A percentile compares a stretch with the other conserved stretches of the same genome.
Conservation (phyloP, 257 asterid species). For the Catharanthus roseus region DNA sequence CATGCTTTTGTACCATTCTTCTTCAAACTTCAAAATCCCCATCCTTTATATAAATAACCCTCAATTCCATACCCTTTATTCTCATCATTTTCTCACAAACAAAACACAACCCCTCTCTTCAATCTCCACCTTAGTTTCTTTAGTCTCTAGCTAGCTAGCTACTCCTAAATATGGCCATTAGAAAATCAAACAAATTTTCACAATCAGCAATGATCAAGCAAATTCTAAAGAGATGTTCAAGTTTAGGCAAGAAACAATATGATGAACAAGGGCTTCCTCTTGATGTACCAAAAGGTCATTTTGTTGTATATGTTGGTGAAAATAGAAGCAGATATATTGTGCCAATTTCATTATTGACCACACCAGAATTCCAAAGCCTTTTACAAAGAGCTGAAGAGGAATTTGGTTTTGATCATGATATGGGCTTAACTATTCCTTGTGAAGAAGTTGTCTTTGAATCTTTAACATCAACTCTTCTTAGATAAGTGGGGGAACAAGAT, state of each 20-base stretch:
- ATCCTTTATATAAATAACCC: slow-evolving; percentile 21
- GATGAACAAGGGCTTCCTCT: slow-evolving; percentile 33
- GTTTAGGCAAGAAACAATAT: slow-evolving; percentile 37
- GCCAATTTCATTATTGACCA: slow-evolving; percentile 28
- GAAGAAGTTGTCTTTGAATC: slow-evolving; percentile 28
- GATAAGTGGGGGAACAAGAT: slow-evolving; percentile 12
- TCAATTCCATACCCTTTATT: slow-evolving; percentile 10
- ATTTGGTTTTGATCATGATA: slow-evolving; percentile 34
- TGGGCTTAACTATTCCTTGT: slow-evolving; percentile 37
- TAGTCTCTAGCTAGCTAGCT: background rate
- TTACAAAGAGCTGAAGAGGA: slow-evolving; percentile 34
- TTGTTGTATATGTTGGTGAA: slow-evolving; percentile 36
- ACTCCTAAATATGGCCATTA: slow-evolving; percentile 29
- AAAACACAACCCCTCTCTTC: slow-evolving; percentile 7
- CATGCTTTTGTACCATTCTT: slow-evolving; percentile 31
- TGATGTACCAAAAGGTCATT: slow-evolving; percentile 37
- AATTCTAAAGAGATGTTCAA: slow-evolving; percentile 42
- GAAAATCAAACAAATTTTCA: slow-evolving; percentile 33
- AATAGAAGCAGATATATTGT: slow-evolving; percentile 31
- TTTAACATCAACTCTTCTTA: slow-evolving; percentile 29
- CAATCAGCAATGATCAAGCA: slow-evolving; percentile 39
- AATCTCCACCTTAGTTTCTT: slow-evolving; percentile 11
- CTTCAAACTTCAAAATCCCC: background rate
- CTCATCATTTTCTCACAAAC: slow-evolving; percentile 32
- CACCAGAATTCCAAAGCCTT: slow-evolving; percentile 28